phyloP scores from a whole-genome alignment of 768 basidiomycete genomes.

The Agaricus subrufescens region DNA sequence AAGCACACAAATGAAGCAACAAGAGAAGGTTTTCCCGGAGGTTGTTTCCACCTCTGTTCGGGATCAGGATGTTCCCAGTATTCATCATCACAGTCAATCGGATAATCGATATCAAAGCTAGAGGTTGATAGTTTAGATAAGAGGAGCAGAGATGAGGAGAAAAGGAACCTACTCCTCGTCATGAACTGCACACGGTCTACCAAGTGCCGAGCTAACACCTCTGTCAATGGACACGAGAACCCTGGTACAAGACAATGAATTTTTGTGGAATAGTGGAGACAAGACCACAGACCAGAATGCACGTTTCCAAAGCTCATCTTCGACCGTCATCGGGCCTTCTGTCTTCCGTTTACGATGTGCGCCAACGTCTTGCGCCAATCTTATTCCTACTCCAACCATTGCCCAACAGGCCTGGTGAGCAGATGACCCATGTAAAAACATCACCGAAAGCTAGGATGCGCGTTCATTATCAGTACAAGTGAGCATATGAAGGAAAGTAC shows the following conservation, averaged over 20 bases:
- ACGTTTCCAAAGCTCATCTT: slow-evolving; percentile 74
- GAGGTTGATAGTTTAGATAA: background rate
- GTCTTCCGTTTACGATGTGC: slow-evolving; percentile 50
- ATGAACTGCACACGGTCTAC: slow-evolving; percentile 72
- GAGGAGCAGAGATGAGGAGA: background rate
- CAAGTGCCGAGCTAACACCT: slow-evolving; percentile 47
- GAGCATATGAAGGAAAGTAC: background rate
- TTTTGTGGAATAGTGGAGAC: background rate
- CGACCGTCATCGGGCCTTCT: slow-evolving; percentile 33
- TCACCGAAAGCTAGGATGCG: slow-evolving; percentile 45
- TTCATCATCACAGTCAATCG: slow-evolving; percentile 64
- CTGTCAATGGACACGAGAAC: slow-evolving; percentile 52
- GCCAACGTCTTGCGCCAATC: slow-evolving; percentile 75
- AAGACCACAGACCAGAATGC: slow-evolving; percentile 48
- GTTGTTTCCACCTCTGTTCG: slow-evolving; percentile 63
- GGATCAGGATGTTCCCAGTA: slow-evolving; percentile 68
- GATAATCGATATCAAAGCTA: slow-evolving; percentile 74
- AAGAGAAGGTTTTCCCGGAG: slow-evolving; percentile 52
- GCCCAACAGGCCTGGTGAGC: slow-evolving; percentile 68
- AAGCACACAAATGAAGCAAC: slow-evolving; percentile 52
- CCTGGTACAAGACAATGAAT: slow-evolving; percentile 28
- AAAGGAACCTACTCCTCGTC: slow-evolving; percentile 62
- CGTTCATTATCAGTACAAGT: too few species aligned
- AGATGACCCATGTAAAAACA: slow-evolving; percentile 52
- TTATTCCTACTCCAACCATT: slow-evolving; percentile 65